Base-by-base conservation (phyloP, 2,329 filamentous ascomycete species). In the Domatiomyces catenatus region DNA sequence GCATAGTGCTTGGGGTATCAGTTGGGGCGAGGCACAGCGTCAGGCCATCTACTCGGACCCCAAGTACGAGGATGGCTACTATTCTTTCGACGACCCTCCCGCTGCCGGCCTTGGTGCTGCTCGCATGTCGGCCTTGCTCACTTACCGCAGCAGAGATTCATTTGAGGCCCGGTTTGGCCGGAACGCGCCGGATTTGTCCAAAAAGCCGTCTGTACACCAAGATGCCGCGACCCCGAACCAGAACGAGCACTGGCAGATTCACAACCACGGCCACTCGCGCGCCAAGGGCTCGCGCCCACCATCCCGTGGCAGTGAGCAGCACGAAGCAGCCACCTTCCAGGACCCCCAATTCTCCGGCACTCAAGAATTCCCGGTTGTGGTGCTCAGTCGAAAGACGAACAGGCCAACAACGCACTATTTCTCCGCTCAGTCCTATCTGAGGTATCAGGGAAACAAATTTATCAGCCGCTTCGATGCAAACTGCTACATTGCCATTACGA, bases 1-100 rank as follows among this genome's bases (percentile, higher is more conserved):
- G 18, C 75, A 77, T 54, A 74, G 73, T 43, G 74, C 74, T 2
- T 79, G 75, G 75, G 75, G 74, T 44, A 79, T 78, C 50, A 75
- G 74, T 53, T 78, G 75, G 75, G 73, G 73, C 2, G 75, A 79
- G 61, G 71, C 74, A 6, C 75, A 78, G 59, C 64, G 75, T 52
- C 74, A 77, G 58, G 73, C 73, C 74, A 96, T 98, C 65, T 98
- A 96, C 69, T 89, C 87, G 42, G 92, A 98, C 64, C 92, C 92
- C 28, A 96, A 95, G 71, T 98, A 98, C 66, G 88, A 95, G 55
- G 89, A 96, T 62, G 92, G 92, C 44, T 96, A 95, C 69, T 98
- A 96, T 64, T 62, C 80, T 1, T 93, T 92, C 61, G 76, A 84
- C 28, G 87, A 96, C 59, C 89, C 89, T 32, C 92, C 92, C 0